Evolutionary conservation across 805 yeast species (phyloP).

Genomic region (Debaryomyces prosopidis): DNA sequence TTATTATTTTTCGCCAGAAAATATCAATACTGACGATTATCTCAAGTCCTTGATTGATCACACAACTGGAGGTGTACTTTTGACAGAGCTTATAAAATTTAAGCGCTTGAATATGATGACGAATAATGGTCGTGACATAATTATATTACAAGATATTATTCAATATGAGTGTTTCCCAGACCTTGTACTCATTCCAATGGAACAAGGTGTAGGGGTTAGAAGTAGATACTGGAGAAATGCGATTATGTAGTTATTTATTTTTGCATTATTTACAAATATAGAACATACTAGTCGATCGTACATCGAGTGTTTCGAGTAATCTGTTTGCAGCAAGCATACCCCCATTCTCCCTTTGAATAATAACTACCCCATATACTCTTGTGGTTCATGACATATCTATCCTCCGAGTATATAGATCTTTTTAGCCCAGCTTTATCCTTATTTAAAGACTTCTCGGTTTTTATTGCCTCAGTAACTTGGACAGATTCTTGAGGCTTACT

Average conservation of each 20-base stretch:
- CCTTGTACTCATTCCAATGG: constrained; percentile 14
- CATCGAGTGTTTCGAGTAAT: constrained; percentile 4
- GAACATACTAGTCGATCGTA: neutral
- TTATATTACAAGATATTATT: constrained; percentile 10
- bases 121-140: constrained; percentile 11
- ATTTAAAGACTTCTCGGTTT: neutral
- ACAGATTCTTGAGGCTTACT: neutral
- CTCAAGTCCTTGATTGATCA: constrained; percentile 17
- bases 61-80: constrained; percentile 15
- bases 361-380: constrained; percentile 19
- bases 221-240: constrained; percentile 18
- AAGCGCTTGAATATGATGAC: constrained; percentile 16
- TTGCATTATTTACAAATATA: too few relatives aligned
- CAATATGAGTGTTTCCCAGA: constrained; percentile 4
- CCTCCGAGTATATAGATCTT: neutral
- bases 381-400: constrained; percentile 7
- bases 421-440: neutral
- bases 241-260: constrained; percentile 1
- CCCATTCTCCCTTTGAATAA: constrained; percentile 21
- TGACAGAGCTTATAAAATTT: constrained; percentile 15
- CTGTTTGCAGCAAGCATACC: constrained; percentile 19
- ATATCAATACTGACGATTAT: constrained; percentile 20
- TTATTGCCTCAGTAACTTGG: neutral
- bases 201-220: constrained; percentile 8
- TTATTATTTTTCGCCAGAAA: constrained; percentile 23